Percentiles rank a stretch among this genome's conserved stretches.
These are phyloP conservation scores for Alternaria panax DNA, from an alignment of 2,329 filamentous ascomycete species.

Conservation along the genomic window DNA sequence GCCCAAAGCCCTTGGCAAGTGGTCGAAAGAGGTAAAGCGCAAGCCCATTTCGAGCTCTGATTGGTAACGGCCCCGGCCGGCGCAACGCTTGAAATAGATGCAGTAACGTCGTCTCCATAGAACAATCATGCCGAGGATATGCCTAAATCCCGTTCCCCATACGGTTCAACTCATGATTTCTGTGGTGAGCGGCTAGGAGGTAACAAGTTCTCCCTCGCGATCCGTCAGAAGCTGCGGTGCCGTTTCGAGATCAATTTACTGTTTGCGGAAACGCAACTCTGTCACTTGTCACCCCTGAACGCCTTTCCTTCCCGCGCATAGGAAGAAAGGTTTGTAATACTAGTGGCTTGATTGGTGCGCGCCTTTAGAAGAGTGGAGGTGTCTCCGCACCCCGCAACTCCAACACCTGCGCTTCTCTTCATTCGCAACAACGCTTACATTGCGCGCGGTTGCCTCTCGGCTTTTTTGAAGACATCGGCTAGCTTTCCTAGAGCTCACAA, in stretches of 20 bases:
- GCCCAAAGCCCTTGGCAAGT: background rate
- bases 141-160: too few species aligned
- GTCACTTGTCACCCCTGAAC: background rate
- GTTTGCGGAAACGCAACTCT: background rate
- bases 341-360: background rate
- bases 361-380: background rate
- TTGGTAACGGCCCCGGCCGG: constrained; percentile 4
- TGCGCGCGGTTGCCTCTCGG: background rate
- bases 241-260: background rate
- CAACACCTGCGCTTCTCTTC: background rate
- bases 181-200: too few species aligned
- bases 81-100: constrained; percentile 10
- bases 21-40: background rate
- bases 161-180: too few species aligned
- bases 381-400: background rate
- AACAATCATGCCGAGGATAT: constrained; percentile 17
- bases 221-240: background rate
- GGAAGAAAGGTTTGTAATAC: background rate
- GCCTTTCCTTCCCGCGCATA: background rate
- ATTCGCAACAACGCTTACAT: background rate
- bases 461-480: background rate
- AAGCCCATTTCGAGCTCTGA: background rate
- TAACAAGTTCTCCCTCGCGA: background rate
- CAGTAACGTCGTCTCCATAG: constrained; percentile 11
- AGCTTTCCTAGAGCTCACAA: background rate